Evolutionary conservation across 768 basidiomycete species (phyloP).

Genomic region (Agaricus sinodeliciosus): DNA sequence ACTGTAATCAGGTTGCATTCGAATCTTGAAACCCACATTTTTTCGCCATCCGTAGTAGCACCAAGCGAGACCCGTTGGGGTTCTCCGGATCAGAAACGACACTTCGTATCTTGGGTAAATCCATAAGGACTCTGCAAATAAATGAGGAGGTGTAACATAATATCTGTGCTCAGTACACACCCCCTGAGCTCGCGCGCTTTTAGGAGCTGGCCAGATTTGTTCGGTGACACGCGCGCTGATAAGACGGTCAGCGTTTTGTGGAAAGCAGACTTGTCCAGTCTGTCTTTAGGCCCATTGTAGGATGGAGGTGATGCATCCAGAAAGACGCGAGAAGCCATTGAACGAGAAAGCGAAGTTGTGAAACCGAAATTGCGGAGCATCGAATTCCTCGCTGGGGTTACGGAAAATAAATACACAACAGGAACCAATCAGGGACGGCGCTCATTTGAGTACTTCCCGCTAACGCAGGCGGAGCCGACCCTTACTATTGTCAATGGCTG

Average conservation of each 20-base stretch:
- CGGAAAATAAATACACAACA: too few relatives aligned
- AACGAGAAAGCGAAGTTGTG: constrained; percentile 3
- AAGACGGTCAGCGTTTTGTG: constrained; percentile 59
- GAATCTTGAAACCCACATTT: constrained; percentile 42
- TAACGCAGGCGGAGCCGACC: neutral
- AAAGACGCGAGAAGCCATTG: constrained; percentile 31
- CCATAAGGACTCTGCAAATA: constrained; percentile 46
- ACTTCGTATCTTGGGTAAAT: constrained; percentile 60
- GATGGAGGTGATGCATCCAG: constrained; percentile 35
- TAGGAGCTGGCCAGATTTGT: constrained; percentile 47
- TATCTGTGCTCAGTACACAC: constrained; percentile 30
- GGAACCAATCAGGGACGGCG: too few relatives aligned
- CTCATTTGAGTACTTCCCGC: too few relatives aligned
- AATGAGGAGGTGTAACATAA: neutral
- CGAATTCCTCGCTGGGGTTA: too few relatives aligned
- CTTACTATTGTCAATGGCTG: constrained; percentile 2
- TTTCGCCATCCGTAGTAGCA: constrained; percentile 56
- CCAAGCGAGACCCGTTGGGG: constrained; percentile 46
- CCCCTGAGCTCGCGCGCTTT: constrained; percentile 52
- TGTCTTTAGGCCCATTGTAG: constrained; percentile 42
- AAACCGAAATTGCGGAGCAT: neutral
- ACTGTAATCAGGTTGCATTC: constrained; percentile 10
- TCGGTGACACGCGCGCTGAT: constrained; percentile 56
- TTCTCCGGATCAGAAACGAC: constrained; percentile 48
- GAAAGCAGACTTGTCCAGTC: constrained; percentile 62